A percentile compares a stretch with the other conserved stretches of the same genome.
phyloP scores from a whole-genome alignment of 2,329 filamentous ascomycete genomes.

The Ciborinia camelliae region DNA sequence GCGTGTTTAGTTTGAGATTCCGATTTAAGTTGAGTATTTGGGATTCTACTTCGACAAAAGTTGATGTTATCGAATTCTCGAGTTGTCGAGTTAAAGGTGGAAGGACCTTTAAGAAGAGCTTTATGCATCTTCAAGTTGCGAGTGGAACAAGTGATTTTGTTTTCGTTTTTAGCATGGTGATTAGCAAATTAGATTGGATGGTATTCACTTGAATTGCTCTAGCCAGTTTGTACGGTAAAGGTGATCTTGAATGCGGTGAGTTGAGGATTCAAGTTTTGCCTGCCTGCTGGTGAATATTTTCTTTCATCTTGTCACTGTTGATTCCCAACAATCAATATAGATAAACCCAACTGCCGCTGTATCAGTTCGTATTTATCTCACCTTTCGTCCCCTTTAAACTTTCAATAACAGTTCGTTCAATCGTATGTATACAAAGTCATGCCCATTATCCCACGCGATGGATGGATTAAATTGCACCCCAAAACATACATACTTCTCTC shows the following conservation, averaged over 20 bases:
- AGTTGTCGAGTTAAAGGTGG: background rate
- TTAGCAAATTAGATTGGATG: background rate
- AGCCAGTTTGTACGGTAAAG: background rate
- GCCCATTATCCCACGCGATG: no score
- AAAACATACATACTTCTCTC: no score
- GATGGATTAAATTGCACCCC: no score
- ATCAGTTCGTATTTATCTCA: background rate
- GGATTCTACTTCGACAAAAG: background rate
- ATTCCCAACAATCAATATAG: background rate
- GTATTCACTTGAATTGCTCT: background rate
- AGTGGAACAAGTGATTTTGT: background rate
- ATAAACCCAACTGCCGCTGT: no score
- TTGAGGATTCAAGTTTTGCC: background rate
- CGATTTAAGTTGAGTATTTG: background rate
- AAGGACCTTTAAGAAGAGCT: background rate
- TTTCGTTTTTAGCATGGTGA: background rate
- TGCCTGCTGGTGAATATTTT: background rate
- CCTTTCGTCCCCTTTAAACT: no score
- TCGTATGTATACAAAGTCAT: no score
- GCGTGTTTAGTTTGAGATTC: background rate
- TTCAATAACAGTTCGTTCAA: no score
- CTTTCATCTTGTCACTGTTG: background rate
- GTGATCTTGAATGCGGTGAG: background rate
- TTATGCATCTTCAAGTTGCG: background rate
- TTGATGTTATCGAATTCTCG: background rate